phyloP scores from a whole-genome alignment of 495 filamentous ascomycete species.

The Annulohypoxylon maeteangense region DNA sequence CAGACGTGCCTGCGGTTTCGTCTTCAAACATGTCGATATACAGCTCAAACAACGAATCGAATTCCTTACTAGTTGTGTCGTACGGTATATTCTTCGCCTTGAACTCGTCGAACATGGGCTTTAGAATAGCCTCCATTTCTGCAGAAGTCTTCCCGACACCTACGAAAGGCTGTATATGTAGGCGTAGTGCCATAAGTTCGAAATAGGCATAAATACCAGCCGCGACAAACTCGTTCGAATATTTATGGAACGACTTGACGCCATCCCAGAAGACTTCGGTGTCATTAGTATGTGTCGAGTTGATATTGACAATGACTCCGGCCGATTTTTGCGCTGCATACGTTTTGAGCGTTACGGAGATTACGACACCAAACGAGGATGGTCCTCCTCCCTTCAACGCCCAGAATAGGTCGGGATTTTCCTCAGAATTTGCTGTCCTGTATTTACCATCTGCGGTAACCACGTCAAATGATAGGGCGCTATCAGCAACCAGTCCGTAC shows the following conservation, averaged over 20 bases:
- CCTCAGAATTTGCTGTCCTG: conserved; percentile 60
- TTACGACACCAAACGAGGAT: conserved; percentile 66
- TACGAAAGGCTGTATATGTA: conserved; percentile 57
- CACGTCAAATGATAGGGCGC: conserved; percentile 64
- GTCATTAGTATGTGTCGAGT: conserved; percentile 48
- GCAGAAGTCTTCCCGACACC: conserved; percentile 55
- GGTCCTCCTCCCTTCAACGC: conserved; percentile 70
- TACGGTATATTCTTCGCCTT: conserved; percentile 51
- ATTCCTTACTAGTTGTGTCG: conserved; percentile 47
- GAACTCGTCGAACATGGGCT: conserved; percentile 59
- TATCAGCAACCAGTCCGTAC: conserved; percentile 66
- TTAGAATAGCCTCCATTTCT: conserved; percentile 53
- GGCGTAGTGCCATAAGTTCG: conserved; percentile 49
- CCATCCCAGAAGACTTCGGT: conserved; percentile 57
- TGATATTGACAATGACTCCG: conserved; percentile 57
- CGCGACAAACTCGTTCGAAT: conserved; percentile 52
- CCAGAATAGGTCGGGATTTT: conserved; percentile 72
- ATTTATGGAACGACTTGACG: conserved; percentile 58
- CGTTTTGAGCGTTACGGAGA: conserved; percentile 62
- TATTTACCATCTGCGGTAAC: conserved; percentile 66
- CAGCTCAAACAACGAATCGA: conserved; percentile 57
- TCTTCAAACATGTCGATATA: conserved; percentile 61
- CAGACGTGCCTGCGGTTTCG: conserved; percentile 55
- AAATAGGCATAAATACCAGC: conserved; percentile 62
- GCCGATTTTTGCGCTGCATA: conserved; percentile 55